Conservation (phyloP, 495 filamentous ascomycete genomes). For the Copromyces sp. region DNA sequence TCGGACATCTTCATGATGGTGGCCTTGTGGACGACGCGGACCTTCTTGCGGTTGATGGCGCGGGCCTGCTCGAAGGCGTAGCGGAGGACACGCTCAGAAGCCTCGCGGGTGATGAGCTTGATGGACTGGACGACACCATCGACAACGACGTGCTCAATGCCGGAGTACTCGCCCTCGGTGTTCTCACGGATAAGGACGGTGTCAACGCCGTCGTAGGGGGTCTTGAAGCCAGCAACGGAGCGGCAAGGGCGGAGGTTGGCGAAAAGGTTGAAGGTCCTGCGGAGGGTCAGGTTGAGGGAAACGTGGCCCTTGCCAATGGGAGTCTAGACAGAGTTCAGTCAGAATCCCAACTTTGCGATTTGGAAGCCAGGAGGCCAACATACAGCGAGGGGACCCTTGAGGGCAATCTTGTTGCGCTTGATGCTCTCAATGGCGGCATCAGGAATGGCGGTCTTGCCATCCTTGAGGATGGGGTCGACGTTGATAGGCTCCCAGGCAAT, state of each 20-base stretch:
- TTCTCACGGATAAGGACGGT: constrained; percentile 98
- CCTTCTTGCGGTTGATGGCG: constrained; percentile 84
- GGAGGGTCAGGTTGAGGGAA: constrained; percentile 95
- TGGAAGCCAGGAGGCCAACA: constrained; percentile 18
- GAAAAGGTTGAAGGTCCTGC: constrained; percentile 98
- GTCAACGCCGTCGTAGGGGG: constrained; percentile 95
- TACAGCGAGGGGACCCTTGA: constrained; percentile 96
- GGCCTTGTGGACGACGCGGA: constrained; percentile 96
- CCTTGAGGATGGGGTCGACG: constrained; percentile 83
- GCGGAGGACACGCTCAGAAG: constrained; percentile 85
- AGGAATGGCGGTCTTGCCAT: constrained; percentile 84
- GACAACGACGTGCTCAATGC: constrained; percentile 96
- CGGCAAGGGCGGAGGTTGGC: constrained; percentile 97
- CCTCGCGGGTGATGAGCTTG: constrained; percentile 93
- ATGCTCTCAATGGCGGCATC: constrained; percentile 86
- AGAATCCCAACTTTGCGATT: background rate
- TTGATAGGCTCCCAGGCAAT: constrained; percentile 96
- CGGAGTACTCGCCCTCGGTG: constrained; percentile 99
- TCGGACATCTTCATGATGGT: constrained; percentile 99
- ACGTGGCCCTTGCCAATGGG: constrained; percentile 98
- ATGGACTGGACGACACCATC: constrained; percentile 98
- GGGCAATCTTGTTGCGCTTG: constrained; percentile 82
- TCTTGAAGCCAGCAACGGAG: constrained; percentile 94
- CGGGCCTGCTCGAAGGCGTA: constrained; percentile 97
- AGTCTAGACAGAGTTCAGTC: constrained; percentile 45